These are phyloP conservation scores for Zoysia matrella DNA, from an alignment of 202 grass and related monocot species.

Conservation along the genomic window DNA sequence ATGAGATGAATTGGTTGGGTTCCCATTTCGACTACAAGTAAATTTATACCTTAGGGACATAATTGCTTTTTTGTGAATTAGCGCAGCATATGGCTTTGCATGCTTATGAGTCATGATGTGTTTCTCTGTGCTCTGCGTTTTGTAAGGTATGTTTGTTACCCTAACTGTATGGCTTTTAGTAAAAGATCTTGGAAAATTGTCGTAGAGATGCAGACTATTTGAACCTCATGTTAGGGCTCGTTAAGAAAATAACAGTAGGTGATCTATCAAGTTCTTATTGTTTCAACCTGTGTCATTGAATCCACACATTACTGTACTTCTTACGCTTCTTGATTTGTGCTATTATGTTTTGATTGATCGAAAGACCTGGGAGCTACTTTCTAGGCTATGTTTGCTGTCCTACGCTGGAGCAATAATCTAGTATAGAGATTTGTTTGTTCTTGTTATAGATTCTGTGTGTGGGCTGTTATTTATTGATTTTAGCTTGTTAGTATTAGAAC, in stretches of 20 bases:
- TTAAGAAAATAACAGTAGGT: not conserved
- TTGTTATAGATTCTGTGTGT: not conserved
- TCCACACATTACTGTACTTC: too few relatives aligned
- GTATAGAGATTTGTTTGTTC: too few relatives aligned
- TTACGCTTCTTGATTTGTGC: too few relatives aligned
- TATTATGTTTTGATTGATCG: too few relatives aligned
- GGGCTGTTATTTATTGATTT: not conserved
- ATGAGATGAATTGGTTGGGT: not conserved
- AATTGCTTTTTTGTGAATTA: not conserved
- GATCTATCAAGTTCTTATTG: not conserved
- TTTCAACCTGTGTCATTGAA: too few relatives aligned
- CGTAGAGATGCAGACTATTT: not conserved
- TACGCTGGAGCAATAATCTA: too few relatives aligned
- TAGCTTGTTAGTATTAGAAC: not conserved
- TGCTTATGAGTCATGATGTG: not conserved
- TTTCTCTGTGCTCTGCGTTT: not conserved
- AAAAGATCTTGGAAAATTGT: not conserved
- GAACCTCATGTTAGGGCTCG: not conserved
- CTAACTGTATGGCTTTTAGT: not conserved
- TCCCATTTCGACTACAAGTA: not conserved
- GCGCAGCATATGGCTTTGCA: not conserved
- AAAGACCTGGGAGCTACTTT: too few relatives aligned
- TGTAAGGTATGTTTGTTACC: not conserved
- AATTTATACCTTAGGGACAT: not conserved
- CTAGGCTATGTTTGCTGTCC: too few relatives aligned